Percentiles rank a stretch among this genome's conserved stretches.
Conservation (phyloP, 345 rosid genomes). For the Rhodamnia rubescens region DNA sequence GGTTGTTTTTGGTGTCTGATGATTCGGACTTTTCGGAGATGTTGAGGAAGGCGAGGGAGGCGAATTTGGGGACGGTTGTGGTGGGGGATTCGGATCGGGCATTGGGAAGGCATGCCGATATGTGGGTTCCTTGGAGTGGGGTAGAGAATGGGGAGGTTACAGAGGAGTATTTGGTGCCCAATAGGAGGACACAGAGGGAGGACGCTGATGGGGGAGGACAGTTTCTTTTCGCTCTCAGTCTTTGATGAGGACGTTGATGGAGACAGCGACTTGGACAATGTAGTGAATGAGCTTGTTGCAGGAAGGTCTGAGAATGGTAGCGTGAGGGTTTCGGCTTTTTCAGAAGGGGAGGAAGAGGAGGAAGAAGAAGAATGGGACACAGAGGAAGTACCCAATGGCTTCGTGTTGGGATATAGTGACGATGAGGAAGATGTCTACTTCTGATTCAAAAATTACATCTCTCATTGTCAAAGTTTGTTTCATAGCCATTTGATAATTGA, state of each 20-base stretch:
- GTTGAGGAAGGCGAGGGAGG: conserved; percentile 72
- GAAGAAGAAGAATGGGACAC: conserved; percentile 20
- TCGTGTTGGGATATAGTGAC: conserved; percentile 28
- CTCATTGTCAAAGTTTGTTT: background rate
- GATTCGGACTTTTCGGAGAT: conserved; percentile 71
- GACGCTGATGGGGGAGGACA: conserved; percentile 19
- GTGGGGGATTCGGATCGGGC: conserved; percentile 64
- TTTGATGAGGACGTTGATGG: conserved; percentile 22
- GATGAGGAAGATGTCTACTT: conserved; percentile 15
- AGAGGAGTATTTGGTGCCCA: conserved; percentile 63
- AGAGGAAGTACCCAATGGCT: conserved; percentile 20
- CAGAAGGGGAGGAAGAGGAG: conserved; percentile 46
- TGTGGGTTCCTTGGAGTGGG: conserved; percentile 86
- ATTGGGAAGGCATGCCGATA: conserved; percentile 64
- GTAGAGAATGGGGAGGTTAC: conserved; percentile 68
- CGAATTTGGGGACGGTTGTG: conserved; percentile 69
- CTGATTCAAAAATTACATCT: background rate
- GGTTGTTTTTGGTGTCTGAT: conserved; percentile 80
- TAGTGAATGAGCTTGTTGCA: conserved; percentile 30
- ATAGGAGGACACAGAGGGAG: conserved; percentile 22
- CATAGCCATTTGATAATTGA: background rate
- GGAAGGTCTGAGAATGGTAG: conserved; percentile 39
- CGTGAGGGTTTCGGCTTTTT: conserved; percentile 41
- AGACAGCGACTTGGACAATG: conserved; percentile 21
- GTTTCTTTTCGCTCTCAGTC: conserved; percentile 30